Base-by-base conservation (phyloP, 768 basidiomycete species). In the Flagelloscypha sp. region DNA sequence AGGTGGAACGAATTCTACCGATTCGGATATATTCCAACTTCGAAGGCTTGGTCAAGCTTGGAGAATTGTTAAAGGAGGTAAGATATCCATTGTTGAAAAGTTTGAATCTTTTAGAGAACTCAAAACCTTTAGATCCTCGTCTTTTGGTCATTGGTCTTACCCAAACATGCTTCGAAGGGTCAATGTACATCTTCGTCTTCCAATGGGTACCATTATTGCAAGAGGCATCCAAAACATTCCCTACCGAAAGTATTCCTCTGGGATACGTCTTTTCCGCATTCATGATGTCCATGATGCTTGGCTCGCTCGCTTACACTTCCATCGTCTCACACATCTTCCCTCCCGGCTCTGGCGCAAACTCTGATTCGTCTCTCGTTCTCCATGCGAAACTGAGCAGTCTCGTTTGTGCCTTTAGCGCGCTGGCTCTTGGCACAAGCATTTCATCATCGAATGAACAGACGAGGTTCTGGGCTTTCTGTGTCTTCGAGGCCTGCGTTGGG, bases 171-270 rank as follows among this genome's bases (percentile, higher is more conserved):
- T 86, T 86, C 50, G 83, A 86, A 51, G 84, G 84, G 2, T 82
- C 79, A 5, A 84, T 85, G 83, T 85, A 86, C 56, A 70, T 85
- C 41, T 86, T 85, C 56, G 84, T 85, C 44, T 86, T 84, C 61
- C 63, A 80, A 42, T 86, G 84, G 84, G 84, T 86, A 0, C 83
- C 84, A 1, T 68, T 75, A 2, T 60, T 86, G 11, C 81, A 86
- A 56, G 78, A 84, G 49, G 59, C 59, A 15, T 66, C 76, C n/a
- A 28, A 43, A 9, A 50, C 52, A 12, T 56, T 48, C 40, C 48
- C 62, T 7, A 42, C 56, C 8, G 45, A 48, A 5, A 40, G 58
- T 12, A 73, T 84, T 18, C 84, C 84, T 0, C 64, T 86, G 6
- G 84, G 84, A 2, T 81, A 80, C 55, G 84, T 86, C 45, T 86